Base-by-base conservation (phyloP, 306 rosid genomes). In the Elaeagnus macrophylla region DNA sequence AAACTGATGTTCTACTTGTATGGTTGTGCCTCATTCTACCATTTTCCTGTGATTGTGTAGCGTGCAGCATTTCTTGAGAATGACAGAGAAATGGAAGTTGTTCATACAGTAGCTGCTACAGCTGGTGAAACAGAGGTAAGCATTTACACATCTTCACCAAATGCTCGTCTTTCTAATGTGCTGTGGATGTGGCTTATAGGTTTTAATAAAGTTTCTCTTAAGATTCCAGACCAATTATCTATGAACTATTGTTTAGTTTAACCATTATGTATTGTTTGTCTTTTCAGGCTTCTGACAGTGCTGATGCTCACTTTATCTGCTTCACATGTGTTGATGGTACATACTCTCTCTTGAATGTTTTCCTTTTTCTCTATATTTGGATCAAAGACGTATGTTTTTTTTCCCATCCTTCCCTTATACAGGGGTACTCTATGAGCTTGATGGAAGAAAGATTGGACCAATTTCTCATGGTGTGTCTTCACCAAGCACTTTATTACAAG, bases 371-470 rank as follows among this genome's bases (percentile, higher is more conserved):
- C 1, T 1, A 20, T 20, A 0, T n/a, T n/a, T n/a, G n/a, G n/a
- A n/a, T n/a, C n/a, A 2, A 20, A 20, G 32, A 20, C 32, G 2
- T 0, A 20, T 1, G 32, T 4, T 1, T 20, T 20, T 20, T 20
- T 4, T 1, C 32, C 32, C 32, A 1, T 4, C 32, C 3, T 1
- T 20, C 32, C 32, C 32, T 58, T 50, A 25, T 67, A 59, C 44
- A 89, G 97, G 93, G 35, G 72, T 71, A 42, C 89, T 89, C 49
- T 89, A 85, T 62, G 97, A 89, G 83, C 95, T 89, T 49, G 97
- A 89, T 54, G 97, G 97, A 53, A 80, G 95, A 62, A 85, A 85
- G 73, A 64, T 74, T 0, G 81, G 72, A 19, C 87, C 97, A 32
- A 79, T 89, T 58, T 81, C 81, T 56, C 97, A 89, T 6, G 97